These are phyloP conservation scores for Paraconiothyrium sp. DNA, from an alignment of 2,329 filamentous ascomycete species.

Conservation along the genomic window DNA sequence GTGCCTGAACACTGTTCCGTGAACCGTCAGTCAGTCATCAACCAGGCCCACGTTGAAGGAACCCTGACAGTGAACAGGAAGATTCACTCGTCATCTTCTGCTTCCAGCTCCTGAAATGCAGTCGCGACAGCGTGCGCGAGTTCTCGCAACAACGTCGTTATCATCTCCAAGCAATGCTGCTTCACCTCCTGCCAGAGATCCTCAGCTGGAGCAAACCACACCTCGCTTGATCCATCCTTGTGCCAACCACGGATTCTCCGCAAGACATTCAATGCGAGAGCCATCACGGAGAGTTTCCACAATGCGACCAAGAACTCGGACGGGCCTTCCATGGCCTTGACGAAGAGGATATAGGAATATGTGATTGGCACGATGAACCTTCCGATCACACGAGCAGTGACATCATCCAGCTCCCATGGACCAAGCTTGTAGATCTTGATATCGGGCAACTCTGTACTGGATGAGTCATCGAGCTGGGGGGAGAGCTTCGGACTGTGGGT, in stretches of 20 bases:
- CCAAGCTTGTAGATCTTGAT: background rate
- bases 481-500: background rate
- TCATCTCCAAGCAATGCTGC: background rate
- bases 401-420: background rate
- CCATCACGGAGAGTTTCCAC: background rate
- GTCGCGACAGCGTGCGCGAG: background rate
- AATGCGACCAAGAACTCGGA: background rate
- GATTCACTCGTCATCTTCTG: background rate
- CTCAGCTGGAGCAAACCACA: background rate
- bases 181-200: background rate
- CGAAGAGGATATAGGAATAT: background rate
- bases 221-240: background rate
- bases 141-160: background rate
- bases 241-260: background rate
- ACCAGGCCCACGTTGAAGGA: background rate
- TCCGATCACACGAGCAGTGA: background rate
- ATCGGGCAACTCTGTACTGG: background rate
- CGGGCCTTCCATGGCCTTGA: conserved; percentile 5
- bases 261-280: background rate
- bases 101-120: background rate
- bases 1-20: no score
- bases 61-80: background rate
- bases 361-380: background rate
- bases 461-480: background rate
- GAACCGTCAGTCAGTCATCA: background rate